These are phyloP conservation scores for Fusarium kyushuense DNA, from an alignment of 2,329 filamentous ascomycete genomes.

Conservation along the genomic window DNA sequence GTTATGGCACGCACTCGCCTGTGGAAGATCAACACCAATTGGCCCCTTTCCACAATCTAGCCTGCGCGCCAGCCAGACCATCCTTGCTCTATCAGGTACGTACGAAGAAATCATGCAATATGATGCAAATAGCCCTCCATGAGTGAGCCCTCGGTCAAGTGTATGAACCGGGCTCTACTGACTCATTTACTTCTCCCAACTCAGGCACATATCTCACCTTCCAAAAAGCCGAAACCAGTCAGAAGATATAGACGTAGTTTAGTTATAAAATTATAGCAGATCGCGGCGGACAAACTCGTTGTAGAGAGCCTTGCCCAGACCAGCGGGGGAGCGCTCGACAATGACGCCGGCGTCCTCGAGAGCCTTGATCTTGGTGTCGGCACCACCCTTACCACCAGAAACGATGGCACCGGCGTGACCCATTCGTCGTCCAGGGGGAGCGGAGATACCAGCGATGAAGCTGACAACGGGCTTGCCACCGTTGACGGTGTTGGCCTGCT, in stretches of 20 bases:
- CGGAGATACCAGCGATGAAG: constrained; percentile 98
- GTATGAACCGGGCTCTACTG: constrained; percentile 37
- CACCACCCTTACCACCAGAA: constrained; percentile 95
- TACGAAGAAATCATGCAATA: constrained; percentile 49
- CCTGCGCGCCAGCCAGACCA: constrained; percentile 47
- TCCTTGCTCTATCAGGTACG: constrained; percentile 53
- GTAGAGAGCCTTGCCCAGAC: constrained; percentile 92
- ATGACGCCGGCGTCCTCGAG: constrained; percentile 94
- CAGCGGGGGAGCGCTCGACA: constrained; percentile 93
- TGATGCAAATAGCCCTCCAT: constrained; percentile 48
- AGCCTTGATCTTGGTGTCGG: constrained; percentile 97
- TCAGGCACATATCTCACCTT: constrained; percentile 25
- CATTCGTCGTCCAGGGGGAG: constrained; percentile 96
- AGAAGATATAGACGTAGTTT: constrained; percentile 23
- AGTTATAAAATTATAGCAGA: constrained; percentile 75
- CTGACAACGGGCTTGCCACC: constrained; percentile 92
- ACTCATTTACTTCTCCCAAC: constrained; percentile 35
- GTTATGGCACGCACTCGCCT: constrained; percentile 43
- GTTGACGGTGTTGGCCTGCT: constrained; percentile 88
- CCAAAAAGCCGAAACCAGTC: constrained; percentile 16
- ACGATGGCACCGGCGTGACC: constrained; percentile 99
- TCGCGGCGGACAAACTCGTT: constrained; percentile 97
- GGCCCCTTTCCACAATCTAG: constrained; percentile 45
- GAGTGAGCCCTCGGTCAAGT: constrained; percentile 39
- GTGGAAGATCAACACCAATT: constrained; percentile 35